These are phyloP conservation scores for Calonectria hawksworthii DNA, from an alignment of 2,329 filamentous ascomycete species.

Conservation along the genomic window DNA sequence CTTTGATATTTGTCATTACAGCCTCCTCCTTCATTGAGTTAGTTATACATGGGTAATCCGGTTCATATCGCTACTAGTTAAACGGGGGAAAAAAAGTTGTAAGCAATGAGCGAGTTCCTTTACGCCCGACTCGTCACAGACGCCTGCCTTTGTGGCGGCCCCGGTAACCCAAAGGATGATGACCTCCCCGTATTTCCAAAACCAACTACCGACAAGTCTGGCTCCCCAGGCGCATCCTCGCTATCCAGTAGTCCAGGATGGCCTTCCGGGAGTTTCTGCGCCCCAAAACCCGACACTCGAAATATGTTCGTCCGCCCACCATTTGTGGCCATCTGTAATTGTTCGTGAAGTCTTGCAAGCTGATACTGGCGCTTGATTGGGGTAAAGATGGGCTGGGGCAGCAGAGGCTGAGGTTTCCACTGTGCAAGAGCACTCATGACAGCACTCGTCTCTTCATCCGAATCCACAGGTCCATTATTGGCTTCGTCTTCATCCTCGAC, in stretches of 20 bases:
- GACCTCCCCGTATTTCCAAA: conserved; percentile 55
- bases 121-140: conserved; percentile 65
- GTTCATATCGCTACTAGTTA: not conserved
- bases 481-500: conserved; percentile 88
- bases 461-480: conserved; percentile 87
- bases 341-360: conserved; percentile 73
- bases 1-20: not conserved
- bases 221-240: conserved; percentile 72
- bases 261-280: conserved; percentile 66
- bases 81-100: not conserved
- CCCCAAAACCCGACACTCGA: conserved; percentile 69
- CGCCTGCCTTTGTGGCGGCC: conserved; percentile 57
- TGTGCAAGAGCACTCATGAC: conserved; percentile 86
- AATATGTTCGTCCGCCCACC: conserved; percentile 77
- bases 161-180: conserved; percentile 60
- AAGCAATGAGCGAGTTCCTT: conserved; percentile 19
- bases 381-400: conserved; percentile 73
- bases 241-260: conserved; percentile 62
- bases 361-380: conserved; percentile 76
- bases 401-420: conserved; percentile 83
- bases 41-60: not conserved
- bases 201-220: conserved; percentile 60
- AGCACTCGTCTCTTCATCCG: conserved; percentile 91
- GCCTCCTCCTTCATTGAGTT: not conserved
- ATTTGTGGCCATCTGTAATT: conserved; percentile 76